These are phyloP conservation scores for Microbotryomycetes sp. DNA, from an alignment of 1,284 basidiomycete genomes.

Conservation along the genomic window DNA sequence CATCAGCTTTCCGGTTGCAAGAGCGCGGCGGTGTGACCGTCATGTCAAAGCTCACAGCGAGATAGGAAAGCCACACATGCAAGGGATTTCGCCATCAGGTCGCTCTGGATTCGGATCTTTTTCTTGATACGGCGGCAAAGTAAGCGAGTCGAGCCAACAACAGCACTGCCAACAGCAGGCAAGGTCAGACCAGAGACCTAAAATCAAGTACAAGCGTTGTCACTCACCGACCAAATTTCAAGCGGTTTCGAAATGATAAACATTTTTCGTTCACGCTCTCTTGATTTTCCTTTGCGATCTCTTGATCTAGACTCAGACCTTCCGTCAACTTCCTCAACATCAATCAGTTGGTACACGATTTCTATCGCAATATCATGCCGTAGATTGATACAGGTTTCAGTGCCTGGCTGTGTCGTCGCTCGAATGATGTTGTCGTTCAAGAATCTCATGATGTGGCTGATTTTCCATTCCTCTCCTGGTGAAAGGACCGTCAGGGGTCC, in stretches of 20 bases:
- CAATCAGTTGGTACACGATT: neutral
- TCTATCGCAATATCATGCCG: conserved; percentile 1
- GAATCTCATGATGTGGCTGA: neutral
- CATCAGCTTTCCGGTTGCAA: no score
- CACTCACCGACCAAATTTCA: conserved; percentile 1
- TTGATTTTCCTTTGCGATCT: neutral
- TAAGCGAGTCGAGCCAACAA: conserved; percentile 5
- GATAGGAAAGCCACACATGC: neutral
- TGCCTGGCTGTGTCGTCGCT: neutral
- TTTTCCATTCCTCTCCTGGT: neutral
- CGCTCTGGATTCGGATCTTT: neutral
- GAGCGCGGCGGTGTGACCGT: no score
- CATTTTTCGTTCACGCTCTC: neutral
- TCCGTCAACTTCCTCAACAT: neutral
- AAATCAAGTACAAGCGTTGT: no score
- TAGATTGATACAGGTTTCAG: neutral
- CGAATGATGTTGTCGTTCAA: conserved; percentile 6
- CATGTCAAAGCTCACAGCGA: neutral
- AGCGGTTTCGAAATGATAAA: neutral
- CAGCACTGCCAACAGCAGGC: neutral
- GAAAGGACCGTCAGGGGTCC: neutral
- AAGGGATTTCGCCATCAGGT: neutral
- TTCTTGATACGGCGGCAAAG: neutral
- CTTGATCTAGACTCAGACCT: neutral
- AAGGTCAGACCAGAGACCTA: no score